These are phyloP conservation scores for Candolleomyces eurysporus DNA, from an alignment of 768 basidiomycete species.

Conservation along the genomic window DNA sequence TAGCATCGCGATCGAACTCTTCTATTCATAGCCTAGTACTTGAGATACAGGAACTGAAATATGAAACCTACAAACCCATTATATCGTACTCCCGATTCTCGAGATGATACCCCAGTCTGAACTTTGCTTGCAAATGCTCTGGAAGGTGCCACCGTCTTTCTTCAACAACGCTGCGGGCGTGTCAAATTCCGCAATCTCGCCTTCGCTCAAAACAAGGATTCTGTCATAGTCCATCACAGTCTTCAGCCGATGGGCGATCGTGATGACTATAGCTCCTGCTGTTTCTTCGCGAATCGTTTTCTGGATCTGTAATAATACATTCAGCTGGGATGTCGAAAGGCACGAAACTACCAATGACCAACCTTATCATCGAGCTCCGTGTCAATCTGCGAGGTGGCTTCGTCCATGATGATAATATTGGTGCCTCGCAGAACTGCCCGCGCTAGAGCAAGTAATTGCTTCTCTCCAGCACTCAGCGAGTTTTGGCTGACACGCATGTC, in stretches of 20 bases:
- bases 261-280: slow-evolving; percentile 68
- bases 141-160: slow-evolving; percentile 57
- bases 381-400: slow-evolving; percentile 79
- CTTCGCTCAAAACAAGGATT: slow-evolving; percentile 71
- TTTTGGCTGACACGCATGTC: slow-evolving; percentile 66
- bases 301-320: slow-evolving; percentile 50
- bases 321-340: not conserved
- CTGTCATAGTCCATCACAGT: slow-evolving; percentile 77
- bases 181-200: slow-evolving; percentile 75
- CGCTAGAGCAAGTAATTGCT: slow-evolving; percentile 70
- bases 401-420: slow-evolving; percentile 71
- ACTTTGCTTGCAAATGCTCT: slow-evolving; percentile 66
- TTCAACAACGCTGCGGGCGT: slow-evolving; percentile 55
- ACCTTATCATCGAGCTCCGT: slow-evolving; percentile 67
- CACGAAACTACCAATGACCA: slow-evolving; percentile 3
- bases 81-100: not conserved
- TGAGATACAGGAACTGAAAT: not conserved
- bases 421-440: slow-evolving; percentile 66
- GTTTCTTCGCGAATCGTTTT: slow-evolving; percentile 73
- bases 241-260: slow-evolving; percentile 78
- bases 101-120: slow-evolving; percentile 39
- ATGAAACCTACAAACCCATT: not conserved
- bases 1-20: not conserved
- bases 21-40: not conserved
- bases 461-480: slow-evolving; percentile 72